Percentiles rank a stretch among this genome's conserved stretches.
These are phyloP conservation scores for Aegilops umbellulata DNA, from an alignment of 176 grass and related monocot species.

Conservation along the genomic window DNA sequence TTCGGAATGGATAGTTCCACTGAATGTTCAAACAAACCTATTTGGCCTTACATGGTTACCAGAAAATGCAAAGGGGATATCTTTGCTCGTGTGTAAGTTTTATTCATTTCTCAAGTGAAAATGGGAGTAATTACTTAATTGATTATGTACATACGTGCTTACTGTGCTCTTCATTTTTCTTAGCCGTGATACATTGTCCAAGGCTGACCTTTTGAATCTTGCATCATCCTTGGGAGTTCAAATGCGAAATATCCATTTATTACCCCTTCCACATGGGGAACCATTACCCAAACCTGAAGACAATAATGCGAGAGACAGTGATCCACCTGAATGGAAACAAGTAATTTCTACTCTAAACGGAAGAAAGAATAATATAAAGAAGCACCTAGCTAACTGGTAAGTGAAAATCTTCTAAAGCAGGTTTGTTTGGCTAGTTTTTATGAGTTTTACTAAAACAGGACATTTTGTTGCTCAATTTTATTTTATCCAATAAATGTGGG, in stretches of 20 bases:
- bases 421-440: constrained; percentile 15
- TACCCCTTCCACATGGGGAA: constrained; percentile 53
- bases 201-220: constrained; percentile 63
- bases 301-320: constrained; percentile 12
- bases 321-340: constrained; percentile 66
- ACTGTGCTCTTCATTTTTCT: constrained; percentile 27
- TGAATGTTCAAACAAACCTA: constrained; percentile 43
- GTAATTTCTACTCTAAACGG: constrained; percentile 53
- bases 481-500: background rate
- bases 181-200: constrained; percentile 76
- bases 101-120: constrained; percentile 6
- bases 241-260: constrained; percentile 74
- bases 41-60: constrained; percentile 93
- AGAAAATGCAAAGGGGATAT: constrained; percentile 93
- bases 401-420: background rate
- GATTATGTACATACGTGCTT: constrained; percentile 13
- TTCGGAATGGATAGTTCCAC: constrained; percentile 41
- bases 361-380: constrained; percentile 65
- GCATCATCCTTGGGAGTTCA: constrained; percentile 93
- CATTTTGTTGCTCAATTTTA: constrained; percentile 14
- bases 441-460: constrained; percentile 15
- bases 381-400: constrained; percentile 72
- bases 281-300: constrained; percentile 23
- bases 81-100: constrained; percentile 85
- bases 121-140: constrained; percentile 14